A percentile compares a stretch with the other conserved stretches of the same genome.
phyloP scores from a whole-genome alignment of 768 basidiomycete species.

The Hygrophorus russula region DNA sequence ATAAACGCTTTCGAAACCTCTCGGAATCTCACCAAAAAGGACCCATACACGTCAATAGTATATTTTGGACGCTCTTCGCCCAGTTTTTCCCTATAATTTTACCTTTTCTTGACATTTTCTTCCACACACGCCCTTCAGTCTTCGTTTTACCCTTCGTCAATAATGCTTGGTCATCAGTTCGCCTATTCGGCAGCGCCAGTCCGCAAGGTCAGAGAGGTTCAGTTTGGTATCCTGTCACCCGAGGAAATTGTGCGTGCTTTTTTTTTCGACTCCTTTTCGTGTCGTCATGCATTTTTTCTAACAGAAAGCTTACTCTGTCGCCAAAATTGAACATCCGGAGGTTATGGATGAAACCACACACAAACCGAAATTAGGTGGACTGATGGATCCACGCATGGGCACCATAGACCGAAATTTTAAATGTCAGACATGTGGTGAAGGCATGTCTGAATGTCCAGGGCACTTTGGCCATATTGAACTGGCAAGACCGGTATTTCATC shows the following conservation, averaged over 20 bases:
- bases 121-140: no score
- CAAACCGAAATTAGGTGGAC: slow-evolving; percentile 83
- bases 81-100: no score
- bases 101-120: no score
- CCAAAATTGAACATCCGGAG: slow-evolving; percentile 97
- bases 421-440: slow-evolving; percentile 99
- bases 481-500: slow-evolving; percentile 93
- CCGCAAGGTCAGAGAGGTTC: slow-evolving; percentile 94
- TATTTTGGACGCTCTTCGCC: no score
- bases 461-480: slow-evolving; percentile 99
- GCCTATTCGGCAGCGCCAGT: slow-evolving; percentile 90
- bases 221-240: slow-evolving; percentile 96
- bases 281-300: neutral
- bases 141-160: slow-evolving; percentile 7
- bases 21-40: no score
- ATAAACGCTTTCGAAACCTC: no score
- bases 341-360: slow-evolving; percentile 94
- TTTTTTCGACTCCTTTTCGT: slow-evolving; percentile 7
- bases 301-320: slow-evolving; percentile 97
- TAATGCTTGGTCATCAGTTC: slow-evolving; percentile 83
- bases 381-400: slow-evolving; percentile 98
- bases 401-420: slow-evolving; percentile 97
- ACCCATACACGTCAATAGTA: no score
- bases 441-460: slow-evolving; percentile 99
- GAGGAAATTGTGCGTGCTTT: slow-evolving; percentile 84